Percentiles rank a stretch among this genome's conserved stretches.
Evolutionary conservation across 164 flowering plant genomes (phyloP).

Genomic region (Hamamelis virginiana): DNA sequence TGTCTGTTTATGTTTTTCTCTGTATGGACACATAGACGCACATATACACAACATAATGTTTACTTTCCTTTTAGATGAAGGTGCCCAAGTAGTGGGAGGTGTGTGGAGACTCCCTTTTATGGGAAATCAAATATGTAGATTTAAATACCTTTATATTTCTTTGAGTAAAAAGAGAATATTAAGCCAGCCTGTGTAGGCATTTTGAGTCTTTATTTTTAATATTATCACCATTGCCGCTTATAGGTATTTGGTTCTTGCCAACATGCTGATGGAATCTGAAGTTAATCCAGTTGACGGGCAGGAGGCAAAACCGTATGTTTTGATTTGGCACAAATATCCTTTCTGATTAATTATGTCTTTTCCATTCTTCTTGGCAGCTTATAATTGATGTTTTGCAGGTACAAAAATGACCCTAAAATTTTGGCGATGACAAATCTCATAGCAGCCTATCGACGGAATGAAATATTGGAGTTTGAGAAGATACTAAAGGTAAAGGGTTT

Average conservation of each 20-base stretch:
- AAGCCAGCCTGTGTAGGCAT: background rate
- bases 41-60: background rate
- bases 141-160: background rate
- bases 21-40: too few species aligned
- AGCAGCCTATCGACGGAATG: slow-evolving; percentile 97
- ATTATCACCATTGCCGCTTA: background rate
- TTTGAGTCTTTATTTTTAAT: background rate
- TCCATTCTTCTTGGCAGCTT: background rate
- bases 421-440: slow-evolving; percentile 98
- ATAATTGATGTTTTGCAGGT: slow-evolving; percentile 42
- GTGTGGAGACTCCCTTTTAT: background rate
- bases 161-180: background rate
- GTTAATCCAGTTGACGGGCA: slow-evolving; percentile 99
- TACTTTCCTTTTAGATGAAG: background rate
- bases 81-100: background rate
- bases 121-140: background rate
- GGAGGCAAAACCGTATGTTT: slow-evolving; percentile 96
- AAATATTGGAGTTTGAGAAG: slow-evolving; percentile 95
- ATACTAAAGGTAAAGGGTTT: slow-evolving; percentile 63
- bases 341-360: too few species aligned
- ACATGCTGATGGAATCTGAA: slow-evolving; percentile 98
- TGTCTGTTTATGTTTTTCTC: background rate
- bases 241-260: slow-evolving; percentile 89
- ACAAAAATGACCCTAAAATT: slow-evolving; percentile 97
- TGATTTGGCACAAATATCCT: too few species aligned